Conservation (phyloP, 1,284 basidiomycete species). For the Mycosarcoma maydis region DNA sequence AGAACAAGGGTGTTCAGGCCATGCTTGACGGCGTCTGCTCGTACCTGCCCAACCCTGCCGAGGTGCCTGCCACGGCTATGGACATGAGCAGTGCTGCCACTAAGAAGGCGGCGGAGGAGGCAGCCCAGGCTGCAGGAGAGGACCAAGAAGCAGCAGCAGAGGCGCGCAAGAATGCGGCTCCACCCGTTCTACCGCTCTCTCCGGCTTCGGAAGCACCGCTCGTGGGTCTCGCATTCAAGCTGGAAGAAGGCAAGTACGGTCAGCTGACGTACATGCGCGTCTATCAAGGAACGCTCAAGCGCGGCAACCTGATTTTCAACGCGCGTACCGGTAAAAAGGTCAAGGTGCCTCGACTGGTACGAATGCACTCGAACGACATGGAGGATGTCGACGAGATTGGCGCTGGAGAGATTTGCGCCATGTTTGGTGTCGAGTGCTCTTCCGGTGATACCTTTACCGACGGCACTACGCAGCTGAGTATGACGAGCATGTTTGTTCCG, state of each 20-base stretch:
- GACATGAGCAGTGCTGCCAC: conserved; percentile 76
- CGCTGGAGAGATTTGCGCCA: conserved; percentile 99
- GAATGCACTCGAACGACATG: conserved; percentile 99
- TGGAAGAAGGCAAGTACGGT: conserved; percentile 96
- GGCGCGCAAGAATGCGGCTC: conserved; percentile 52
- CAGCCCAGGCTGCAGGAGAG: conserved; percentile 44
- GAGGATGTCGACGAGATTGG: conserved; percentile 94
- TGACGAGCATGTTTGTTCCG: conserved; percentile 97
- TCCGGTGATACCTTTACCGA: conserved; percentile 95
- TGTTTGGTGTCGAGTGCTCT: conserved; percentile 98
- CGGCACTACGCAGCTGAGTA: conserved; percentile 63
- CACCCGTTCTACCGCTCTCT: conserved; percentile 54
- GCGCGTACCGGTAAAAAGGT: conserved; percentile 95
- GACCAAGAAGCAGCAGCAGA: conserved; percentile 50
- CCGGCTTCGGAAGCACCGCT: conserved; percentile 76
- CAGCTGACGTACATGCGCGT: conserved; percentile 99
- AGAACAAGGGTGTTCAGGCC: conserved; percentile 95
- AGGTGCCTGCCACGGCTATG: conserved; percentile 82
- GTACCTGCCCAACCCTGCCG: conserved; percentile 92
- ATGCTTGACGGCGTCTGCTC: conserved; percentile 92
- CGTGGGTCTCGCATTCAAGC: conserved; percentile 96
- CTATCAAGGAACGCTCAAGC: conserved; percentile 91
- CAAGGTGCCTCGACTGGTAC: conserved; percentile 95
- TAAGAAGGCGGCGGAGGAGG: conserved; percentile 56
- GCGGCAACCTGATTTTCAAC: conserved; percentile 87